Conservation (phyloP, 108 stramenopile genomes). For the Pseudonitzschia multistriata region DNA sequence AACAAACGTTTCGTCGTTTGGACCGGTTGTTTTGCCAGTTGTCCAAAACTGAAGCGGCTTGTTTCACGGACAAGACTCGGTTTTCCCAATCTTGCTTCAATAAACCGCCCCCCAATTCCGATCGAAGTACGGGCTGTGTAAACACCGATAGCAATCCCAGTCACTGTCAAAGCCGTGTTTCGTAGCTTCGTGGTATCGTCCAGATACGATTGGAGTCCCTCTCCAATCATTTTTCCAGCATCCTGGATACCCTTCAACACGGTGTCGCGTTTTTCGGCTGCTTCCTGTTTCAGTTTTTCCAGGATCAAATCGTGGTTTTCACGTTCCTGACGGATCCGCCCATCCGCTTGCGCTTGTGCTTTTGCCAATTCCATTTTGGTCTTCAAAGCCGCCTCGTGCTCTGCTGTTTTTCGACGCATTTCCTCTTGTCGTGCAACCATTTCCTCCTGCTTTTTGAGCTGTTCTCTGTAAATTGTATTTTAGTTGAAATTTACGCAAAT, state of each 20-base stretch:
- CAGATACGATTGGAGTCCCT: conserved; percentile 82
- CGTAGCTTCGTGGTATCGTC: conserved; percentile 90
- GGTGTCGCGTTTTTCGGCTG: conserved; percentile 87
- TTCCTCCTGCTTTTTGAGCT: conserved; percentile 96
- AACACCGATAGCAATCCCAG: conserved; percentile 90
- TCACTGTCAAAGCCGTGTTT: conserved; percentile 88
- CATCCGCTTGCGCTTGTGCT: conserved; percentile 93
- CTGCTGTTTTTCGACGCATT: conserved; percentile 95
- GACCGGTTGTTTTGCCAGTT: conserved; percentile 57
- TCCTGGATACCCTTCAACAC: conserved; percentile 91
- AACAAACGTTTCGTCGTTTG: conserved; percentile 53
- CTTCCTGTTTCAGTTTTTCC: conserved; percentile 84
- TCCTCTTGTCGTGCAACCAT: conserved; percentile 93
- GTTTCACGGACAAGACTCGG: conserved; percentile 97
- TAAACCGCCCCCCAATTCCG: conserved; percentile 90
- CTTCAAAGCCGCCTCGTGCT: conserved; percentile 93
- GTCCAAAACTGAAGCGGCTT: conserved; percentile 71
- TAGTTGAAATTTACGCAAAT: too few relatives aligned
- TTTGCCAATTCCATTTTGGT: conserved; percentile 88
- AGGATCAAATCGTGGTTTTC: conserved; percentile 95
- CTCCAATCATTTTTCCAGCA: conserved; percentile 85
- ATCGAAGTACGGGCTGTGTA: conserved; percentile 89
- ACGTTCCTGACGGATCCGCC: conserved; percentile 92
- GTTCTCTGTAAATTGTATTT: conserved; percentile 64
- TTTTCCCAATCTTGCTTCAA: conserved; percentile 94